These are phyloP conservation scores for Firmiana major DNA, from an alignment of 345 rosid species.

Conservation along the genomic window DNA sequence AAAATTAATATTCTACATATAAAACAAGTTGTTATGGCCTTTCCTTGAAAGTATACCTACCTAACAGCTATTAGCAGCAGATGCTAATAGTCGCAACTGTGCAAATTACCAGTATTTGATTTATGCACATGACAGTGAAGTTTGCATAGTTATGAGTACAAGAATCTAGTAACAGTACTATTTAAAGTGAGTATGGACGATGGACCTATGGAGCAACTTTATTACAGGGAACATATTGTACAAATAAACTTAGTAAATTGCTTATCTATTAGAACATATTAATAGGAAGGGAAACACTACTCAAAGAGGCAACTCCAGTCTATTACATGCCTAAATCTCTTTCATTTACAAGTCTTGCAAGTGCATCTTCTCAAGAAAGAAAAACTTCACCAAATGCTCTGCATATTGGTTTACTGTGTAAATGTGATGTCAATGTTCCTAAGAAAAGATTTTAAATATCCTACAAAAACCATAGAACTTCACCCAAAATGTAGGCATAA, in stretches of 20 bases:
- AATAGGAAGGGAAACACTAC: background rate
- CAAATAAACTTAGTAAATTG: background rate
- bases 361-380: background rate
- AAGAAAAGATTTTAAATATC: background rate
- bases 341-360: background rate
- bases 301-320: background rate
- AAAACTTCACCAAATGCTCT: background rate
- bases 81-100: background rate
- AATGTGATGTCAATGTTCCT: background rate
- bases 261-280: background rate
- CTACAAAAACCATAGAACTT: background rate
- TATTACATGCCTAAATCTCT: slow-evolving; percentile 4
- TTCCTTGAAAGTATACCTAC: background rate
- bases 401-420: background rate
- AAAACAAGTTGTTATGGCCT: background rate
- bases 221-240: background rate
- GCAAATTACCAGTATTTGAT: background rate
- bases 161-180: background rate
- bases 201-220: background rate
- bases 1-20: background rate
- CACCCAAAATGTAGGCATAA: background rate
- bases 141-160: background rate
- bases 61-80: background rate
- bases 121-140: background rate
- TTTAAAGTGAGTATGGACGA: background rate